Conservation (phyloP, 352 stramenopile genomes). For the Thraustochytrium sp. region DNA sequence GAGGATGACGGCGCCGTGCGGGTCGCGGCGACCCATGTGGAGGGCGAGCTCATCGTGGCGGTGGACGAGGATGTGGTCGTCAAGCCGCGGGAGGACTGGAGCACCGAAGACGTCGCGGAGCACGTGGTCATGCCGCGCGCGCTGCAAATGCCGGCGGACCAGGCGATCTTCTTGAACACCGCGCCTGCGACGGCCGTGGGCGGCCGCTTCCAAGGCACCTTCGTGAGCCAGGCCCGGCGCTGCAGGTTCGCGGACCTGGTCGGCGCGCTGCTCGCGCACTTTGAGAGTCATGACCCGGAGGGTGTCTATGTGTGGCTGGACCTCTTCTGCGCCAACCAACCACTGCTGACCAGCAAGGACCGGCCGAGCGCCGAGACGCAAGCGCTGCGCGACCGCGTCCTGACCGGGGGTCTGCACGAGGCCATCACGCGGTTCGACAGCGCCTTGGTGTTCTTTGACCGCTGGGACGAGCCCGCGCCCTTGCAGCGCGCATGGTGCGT, state of each 20-base stretch:
- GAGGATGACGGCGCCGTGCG: neutral
- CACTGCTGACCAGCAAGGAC: neutral
- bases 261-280: neutral
- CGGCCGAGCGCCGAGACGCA: neutral
- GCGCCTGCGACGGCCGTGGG: neutral
- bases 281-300: neutral
- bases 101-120: constrained; percentile 2
- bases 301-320: neutral
- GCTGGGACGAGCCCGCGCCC: neutral
- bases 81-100: neutral
- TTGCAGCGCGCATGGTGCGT: neutral
- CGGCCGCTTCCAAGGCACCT: constrained; percentile 4
- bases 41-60: neutral
- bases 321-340: constrained; percentile 31
- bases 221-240: constrained; percentile 1
- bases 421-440: neutral
- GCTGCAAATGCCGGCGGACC: neutral
- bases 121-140: neutral
- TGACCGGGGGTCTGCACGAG: neutral
- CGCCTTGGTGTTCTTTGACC: neutral
- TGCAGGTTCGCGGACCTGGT: constrained; percentile 8
- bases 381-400: neutral
- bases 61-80: neutral
- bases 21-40: neutral
- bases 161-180: neutral